Base-by-base conservation (phyloP, 305 asterid genomes). In the Rubia tinctorum region DNA sequence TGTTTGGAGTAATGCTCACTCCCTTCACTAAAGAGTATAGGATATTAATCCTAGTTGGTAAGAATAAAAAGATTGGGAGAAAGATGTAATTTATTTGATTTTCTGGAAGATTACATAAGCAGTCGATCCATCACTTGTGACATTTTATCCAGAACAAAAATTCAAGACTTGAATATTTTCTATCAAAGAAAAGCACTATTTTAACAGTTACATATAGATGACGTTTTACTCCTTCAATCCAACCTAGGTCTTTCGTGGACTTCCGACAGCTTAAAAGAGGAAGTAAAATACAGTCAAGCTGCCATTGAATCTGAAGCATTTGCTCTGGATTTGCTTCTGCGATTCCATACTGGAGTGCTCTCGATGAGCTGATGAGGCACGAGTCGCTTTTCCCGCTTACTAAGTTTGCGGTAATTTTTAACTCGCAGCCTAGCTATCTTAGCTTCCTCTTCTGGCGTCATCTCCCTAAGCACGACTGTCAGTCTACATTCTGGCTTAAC, bases 351-450 rank as follows among this genome's bases (percentile, higher is more conserved):
- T 7, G 97, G 99, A 64, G 96, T 94, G 71, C 84, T 88, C 85
- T 94, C 99, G 7, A 94, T 94, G 62, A 94, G 91, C 68, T 86
- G 51, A 79, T 91, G 97, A 11, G 99, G 99, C 63, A 93, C 96
- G 23, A 93, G 94, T 17, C 96, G 86, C 62, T 34, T 86, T 80
- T 91, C 97, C 44, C 86, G 76, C 80, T 87, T 90, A 20, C 83
- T 83, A 55, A 88, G 88, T 86, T 92, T 92, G 8, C 78, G 77
- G 89, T 82, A 88, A 69, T 90, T 92, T 79, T 77, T 72, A 55
- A 92, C 98, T 86, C 83, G 91, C 86, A 90, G 77, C 85, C 80
- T 88, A 56, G 99, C 97, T 55, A 94, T 91, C 83, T 87, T 82
- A 10, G 97, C 97, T 82, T 91, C 99, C 86, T 91, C 99, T 60